These are phyloP conservation scores for Teratosphaeria viscida DNA, from an alignment of 2,329 filamentous ascomycete genomes.

Conservation along the genomic window DNA sequence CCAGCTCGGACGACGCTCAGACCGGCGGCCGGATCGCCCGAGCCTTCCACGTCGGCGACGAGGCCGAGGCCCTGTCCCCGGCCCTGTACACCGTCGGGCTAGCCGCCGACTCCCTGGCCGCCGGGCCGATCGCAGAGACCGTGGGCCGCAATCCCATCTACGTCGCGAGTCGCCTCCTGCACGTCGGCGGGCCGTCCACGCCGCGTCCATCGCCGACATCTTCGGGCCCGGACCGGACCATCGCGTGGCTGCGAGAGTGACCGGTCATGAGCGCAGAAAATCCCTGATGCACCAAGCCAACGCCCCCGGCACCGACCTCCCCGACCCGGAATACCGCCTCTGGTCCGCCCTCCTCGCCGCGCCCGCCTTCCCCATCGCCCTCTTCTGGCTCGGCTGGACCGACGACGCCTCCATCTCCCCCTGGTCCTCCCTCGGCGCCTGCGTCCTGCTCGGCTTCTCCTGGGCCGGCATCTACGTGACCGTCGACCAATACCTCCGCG, in stretches of 20 bases:
- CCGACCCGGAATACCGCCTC: conserved; percentile 29
- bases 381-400: conserved; percentile 45
- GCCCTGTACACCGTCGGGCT: too few relatives aligned
- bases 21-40: conserved; percentile 3
- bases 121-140: too few relatives aligned
- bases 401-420: conserved; percentile 31
- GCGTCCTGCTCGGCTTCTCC: conserved; percentile 36
- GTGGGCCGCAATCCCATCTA: too few relatives aligned
- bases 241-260: not conserved
- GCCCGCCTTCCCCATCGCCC: conserved; percentile 32
- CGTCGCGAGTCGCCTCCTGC: too few relatives aligned
- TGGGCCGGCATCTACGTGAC: conserved; percentile 37
- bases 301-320: conserved; percentile 8
- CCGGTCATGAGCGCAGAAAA: conserved; percentile 2
- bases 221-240: too few relatives aligned
- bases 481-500: conserved; percentile 26
- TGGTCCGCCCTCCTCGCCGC: conserved; percentile 37
- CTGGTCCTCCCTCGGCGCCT: conserved; percentile 37
- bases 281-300: conserved; percentile 4
- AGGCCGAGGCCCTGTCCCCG: conserved; percentile 13
- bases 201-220: too few relatives aligned
- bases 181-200: too few relatives aligned
- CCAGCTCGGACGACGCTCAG: conserved; percentile 11
- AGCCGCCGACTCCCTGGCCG: too few relatives aligned
- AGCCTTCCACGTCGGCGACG: conserved; percentile 12